Evolutionary conservation across 257 asterid species (phyloP).

Genomic region (Solanum dulcamara): DNA sequence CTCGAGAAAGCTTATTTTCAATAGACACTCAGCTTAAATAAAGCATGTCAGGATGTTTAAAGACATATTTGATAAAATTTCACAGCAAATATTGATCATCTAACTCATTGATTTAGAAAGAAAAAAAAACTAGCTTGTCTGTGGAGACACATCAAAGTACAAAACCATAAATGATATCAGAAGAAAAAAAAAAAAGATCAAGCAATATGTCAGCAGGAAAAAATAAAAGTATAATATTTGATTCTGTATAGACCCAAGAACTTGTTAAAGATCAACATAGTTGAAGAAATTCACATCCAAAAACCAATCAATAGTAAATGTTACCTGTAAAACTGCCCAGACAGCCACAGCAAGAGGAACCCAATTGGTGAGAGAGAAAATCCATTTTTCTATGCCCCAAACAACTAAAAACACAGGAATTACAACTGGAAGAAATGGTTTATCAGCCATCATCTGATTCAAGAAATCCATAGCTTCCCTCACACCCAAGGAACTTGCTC

Average conservation of each 20-base stretch:
- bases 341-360: conserved; percentile 75
- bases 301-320: not conserved
- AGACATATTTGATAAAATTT: not conserved
- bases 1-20: not conserved
- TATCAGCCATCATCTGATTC: conserved; percentile 48
- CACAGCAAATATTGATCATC: not conserved
- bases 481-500: conserved; percentile 24
- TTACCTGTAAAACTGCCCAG: conserved; percentile 87
- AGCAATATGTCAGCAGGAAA: not conserved
- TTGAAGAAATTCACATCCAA: not conserved
- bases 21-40: not conserved
- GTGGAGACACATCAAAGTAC: not conserved
- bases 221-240: not conserved
- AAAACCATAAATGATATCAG: not conserved
- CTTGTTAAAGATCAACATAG: not conserved
- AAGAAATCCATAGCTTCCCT: conserved; percentile 36
- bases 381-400: conserved; percentile 85
- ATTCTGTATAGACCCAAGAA: not conserved
- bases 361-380: conserved; percentile 81
- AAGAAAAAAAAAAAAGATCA: not conserved
- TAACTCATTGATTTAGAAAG: not conserved
- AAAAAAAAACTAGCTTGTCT: not conserved
- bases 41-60: not conserved
- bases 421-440: conserved; percentile 54
- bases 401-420: conserved; percentile 49